Percentiles rank a stretch among this genome's conserved stretches.
Evolutionary conservation across 2,329 filamentous ascomycete genomes (phyloP).

Genomic region (Paecilomyces variotii): DNA sequence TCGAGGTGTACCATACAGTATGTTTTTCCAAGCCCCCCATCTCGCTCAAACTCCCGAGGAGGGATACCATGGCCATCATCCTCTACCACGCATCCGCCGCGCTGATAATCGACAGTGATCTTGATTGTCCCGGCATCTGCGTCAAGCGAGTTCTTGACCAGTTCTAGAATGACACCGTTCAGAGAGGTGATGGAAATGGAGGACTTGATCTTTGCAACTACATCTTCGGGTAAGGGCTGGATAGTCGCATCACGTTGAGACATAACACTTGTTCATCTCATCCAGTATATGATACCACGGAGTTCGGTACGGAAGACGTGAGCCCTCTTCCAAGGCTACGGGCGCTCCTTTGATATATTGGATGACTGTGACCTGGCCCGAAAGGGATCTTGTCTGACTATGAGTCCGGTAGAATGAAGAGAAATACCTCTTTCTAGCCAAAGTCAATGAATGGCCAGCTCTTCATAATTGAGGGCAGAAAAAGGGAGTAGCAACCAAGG

Average conservation of each 20-base stretch:
- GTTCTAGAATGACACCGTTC: conserved; percentile 59
- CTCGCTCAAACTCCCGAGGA: conserved; percentile 60
- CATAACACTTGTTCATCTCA: not conserved
- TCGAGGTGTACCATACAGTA: conserved; percentile 48
- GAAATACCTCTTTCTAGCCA: not conserved
- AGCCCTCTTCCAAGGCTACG: not conserved
- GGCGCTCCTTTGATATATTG: not conserved
- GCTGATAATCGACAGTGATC: conserved; percentile 63
- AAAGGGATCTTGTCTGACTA: not conserved
- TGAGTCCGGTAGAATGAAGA: not conserved
- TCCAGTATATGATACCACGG: not conserved
- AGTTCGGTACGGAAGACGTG: not conserved
- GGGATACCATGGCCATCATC: conserved; percentile 77
- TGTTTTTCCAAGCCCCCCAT: conserved; percentile 63
- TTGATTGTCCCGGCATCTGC: conserved; percentile 61
- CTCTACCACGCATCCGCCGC: conserved; percentile 70
- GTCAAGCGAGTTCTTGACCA: conserved; percentile 80
- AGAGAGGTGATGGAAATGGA: conserved; percentile 72
- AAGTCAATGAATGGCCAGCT: not conserved
- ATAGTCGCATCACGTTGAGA: conserved; percentile 38
- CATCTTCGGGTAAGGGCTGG: conserved; percentile 59
- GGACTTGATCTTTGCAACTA: conserved; percentile 72
- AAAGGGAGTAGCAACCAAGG: not conserved
- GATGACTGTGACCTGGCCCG: not conserved
- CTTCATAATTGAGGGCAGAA: not conserved